Evolutionary conservation across 495 filamentous ascomycete species (phyloP).

Genomic region (Hypoxylon cercidicola): DNA sequence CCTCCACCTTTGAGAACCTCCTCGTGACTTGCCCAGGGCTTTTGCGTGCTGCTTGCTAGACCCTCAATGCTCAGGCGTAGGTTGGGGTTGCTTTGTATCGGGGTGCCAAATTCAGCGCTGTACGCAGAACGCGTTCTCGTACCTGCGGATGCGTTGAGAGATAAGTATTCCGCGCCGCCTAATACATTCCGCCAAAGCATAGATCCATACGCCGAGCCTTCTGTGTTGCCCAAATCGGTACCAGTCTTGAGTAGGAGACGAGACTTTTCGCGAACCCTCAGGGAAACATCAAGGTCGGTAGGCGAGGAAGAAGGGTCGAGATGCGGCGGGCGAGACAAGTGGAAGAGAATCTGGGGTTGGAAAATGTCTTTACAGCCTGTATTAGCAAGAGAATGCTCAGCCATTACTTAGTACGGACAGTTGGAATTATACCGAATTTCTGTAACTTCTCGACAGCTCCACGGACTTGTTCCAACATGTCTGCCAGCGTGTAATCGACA

Average conservation of each 20-base stretch:
- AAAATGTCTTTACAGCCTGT: slow-evolving; percentile 73
- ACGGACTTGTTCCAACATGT: slow-evolving; percentile 76
- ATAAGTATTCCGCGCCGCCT: slow-evolving; percentile 89
- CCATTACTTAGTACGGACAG: background rate
- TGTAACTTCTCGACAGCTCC: slow-evolving; percentile 76
- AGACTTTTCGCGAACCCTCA: slow-evolving; percentile 80
- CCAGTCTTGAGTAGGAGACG: slow-evolving; percentile 87
- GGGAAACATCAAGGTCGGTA: slow-evolving; percentile 80
- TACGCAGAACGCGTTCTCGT: slow-evolving; percentile 91
- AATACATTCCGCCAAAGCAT: slow-evolving; percentile 89
- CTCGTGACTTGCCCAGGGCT: slow-evolving; percentile 92
- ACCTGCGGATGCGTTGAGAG: slow-evolving; percentile 82
- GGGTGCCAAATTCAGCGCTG: slow-evolving; percentile 81
- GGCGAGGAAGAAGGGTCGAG: slow-evolving; percentile 67
- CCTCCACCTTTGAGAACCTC: slow-evolving; percentile 85
- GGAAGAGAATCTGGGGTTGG: slow-evolving; percentile 81
- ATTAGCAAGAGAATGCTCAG: slow-evolving; percentile 27
- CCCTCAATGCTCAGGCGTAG: slow-evolving; percentile 78
- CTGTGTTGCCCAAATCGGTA: slow-evolving; percentile 89
- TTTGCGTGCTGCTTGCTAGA: slow-evolving; percentile 81
- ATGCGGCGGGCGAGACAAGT: slow-evolving; percentile 74
- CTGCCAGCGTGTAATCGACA: slow-evolving; percentile 75
- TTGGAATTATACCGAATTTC: slow-evolving; percentile 72
- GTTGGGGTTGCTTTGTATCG: slow-evolving; percentile 81
- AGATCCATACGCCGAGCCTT: slow-evolving; percentile 90